Evolutionary conservation across 768 basidiomycete species (phyloP).

Genomic region (Kwoniella dendrophila): DNA sequence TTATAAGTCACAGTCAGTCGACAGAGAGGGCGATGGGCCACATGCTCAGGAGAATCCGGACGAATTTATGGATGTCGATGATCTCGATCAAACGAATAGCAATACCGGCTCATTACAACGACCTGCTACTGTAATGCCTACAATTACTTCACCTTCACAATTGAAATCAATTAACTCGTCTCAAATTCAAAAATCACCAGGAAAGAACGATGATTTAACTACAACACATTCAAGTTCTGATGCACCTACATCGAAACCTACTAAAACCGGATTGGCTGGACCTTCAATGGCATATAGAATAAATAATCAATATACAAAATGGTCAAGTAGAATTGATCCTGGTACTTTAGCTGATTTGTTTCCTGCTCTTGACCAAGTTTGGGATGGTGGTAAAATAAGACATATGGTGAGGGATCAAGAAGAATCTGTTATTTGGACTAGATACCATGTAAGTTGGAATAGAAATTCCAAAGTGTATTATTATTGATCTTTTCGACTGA

Average conservation of each 20-base stretch:
- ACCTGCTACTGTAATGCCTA: no score
- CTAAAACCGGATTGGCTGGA: slow-evolving; percentile 13
- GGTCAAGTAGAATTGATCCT: slow-evolving; percentile 29
- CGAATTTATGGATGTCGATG: no score
- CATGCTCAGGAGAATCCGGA: no score
- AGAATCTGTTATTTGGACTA: slow-evolving; percentile 27
- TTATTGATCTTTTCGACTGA: neutral
- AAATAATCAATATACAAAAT: slow-evolving; percentile 28
- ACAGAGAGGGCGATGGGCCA: no score
- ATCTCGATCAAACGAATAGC: no score
- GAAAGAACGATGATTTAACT: no score
- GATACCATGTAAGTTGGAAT: slow-evolving; percentile 26
- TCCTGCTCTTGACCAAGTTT: slow-evolving; percentile 33
- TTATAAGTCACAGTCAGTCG: no score
- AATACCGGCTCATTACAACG: no score
- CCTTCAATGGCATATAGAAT: slow-evolving; percentile 23
- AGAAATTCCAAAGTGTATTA: neutral
- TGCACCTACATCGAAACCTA: neutral
- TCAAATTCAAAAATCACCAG: neutral
- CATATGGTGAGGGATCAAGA: slow-evolving; percentile 27
- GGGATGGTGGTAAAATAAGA: slow-evolving; percentile 21
- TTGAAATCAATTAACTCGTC: neutral
- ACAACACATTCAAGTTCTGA: neutral
- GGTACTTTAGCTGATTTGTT: slow-evolving; percentile 35
- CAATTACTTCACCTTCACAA: no score